These are phyloP conservation scores for Colletotrichum acutatum DNA, from an alignment of 2,329 filamentous ascomycete species.

Conservation along the genomic window DNA sequence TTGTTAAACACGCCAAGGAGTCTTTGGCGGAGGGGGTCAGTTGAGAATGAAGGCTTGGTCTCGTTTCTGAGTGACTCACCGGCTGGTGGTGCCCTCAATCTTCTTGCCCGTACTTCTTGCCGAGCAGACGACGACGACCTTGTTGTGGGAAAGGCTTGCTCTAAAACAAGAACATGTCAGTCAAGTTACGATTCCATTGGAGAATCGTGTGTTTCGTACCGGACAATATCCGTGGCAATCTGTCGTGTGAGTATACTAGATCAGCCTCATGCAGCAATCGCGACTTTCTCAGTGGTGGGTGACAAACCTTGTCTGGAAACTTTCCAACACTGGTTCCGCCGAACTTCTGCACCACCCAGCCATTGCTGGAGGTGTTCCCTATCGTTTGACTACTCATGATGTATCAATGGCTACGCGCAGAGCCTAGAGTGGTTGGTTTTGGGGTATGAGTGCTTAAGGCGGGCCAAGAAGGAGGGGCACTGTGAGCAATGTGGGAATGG, in stretches of 20 bases:
- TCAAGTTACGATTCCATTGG: conserved; percentile 22
- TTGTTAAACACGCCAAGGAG: conserved; percentile 70
- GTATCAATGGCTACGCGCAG: conserved; percentile 8
- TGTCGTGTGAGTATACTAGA: conserved; percentile 32
- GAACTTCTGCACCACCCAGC: conserved; percentile 94
- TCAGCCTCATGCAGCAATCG: conserved; percentile 41
- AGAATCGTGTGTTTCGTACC: conserved; percentile 48
- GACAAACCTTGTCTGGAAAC: conserved; percentile 76
- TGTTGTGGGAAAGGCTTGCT: conserved; percentile 72
- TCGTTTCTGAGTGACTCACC: conserved; percentile 67
- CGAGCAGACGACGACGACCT: conserved; percentile 93
- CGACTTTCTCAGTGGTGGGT: conserved; percentile 25
- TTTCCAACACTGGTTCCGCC: conserved; percentile 96
- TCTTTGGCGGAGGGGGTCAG: conserved; percentile 44
- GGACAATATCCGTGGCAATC: conserved; percentile 78
- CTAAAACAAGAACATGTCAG: conserved; percentile 49
- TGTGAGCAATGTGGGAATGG: conserved; percentile 19
- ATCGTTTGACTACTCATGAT: conserved; percentile 33
- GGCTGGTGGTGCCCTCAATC: conserved; percentile 92
- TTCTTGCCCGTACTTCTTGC: conserved; percentile 95
- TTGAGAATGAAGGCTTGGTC: neutral
- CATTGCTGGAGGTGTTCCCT: conserved; percentile 52
- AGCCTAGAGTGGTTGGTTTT: neutral
- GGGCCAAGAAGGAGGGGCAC: conserved; percentile 21
- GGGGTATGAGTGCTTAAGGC: neutral